A percentile compares a stretch with the other conserved stretches of the same genome.
Conservation (phyloP, 495 filamentous ascomycete species). For the Aspergillus campestris region DNA sequence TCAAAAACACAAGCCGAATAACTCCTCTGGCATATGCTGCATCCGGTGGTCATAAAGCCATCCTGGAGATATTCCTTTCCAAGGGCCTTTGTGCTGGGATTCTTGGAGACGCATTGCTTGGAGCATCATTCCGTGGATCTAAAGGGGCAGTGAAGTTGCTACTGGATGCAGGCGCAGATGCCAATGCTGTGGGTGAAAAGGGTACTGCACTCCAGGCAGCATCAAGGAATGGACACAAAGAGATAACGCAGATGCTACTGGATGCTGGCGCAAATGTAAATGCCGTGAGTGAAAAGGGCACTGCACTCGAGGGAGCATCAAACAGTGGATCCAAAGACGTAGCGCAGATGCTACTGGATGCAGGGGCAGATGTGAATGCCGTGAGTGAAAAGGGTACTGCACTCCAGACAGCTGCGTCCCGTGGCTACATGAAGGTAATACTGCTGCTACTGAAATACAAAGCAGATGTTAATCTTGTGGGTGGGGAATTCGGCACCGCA, state of each 20-base stretch:
- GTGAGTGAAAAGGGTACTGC: neutral
- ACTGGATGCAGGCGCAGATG: neutral
- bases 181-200: neutral
- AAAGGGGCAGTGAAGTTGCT: neutral
- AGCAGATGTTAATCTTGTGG: neutral
- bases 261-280: too few relatives aligned
- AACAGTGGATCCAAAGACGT: too few relatives aligned
- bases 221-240: neutral
- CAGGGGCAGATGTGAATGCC: neutral
- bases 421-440: neutral
- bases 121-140: too few relatives aligned
- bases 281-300: too few relatives aligned
- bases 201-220: neutral
- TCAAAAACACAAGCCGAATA: too few relatives aligned
- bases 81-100: too few relatives aligned
- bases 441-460: neutral
- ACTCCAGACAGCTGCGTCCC: neutral
- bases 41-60: too few relatives aligned
- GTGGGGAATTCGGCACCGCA: slow-evolving; percentile 9
- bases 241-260: neutral
- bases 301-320: too few relatives aligned
- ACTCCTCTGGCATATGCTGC: too few relatives aligned
- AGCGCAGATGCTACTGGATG: neutral
- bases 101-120: too few relatives aligned
- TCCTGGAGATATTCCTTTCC: too few relatives aligned